Base-by-base conservation (phyloP, 2,329 filamentous ascomycete species). In the Xylariales sp. region DNA sequence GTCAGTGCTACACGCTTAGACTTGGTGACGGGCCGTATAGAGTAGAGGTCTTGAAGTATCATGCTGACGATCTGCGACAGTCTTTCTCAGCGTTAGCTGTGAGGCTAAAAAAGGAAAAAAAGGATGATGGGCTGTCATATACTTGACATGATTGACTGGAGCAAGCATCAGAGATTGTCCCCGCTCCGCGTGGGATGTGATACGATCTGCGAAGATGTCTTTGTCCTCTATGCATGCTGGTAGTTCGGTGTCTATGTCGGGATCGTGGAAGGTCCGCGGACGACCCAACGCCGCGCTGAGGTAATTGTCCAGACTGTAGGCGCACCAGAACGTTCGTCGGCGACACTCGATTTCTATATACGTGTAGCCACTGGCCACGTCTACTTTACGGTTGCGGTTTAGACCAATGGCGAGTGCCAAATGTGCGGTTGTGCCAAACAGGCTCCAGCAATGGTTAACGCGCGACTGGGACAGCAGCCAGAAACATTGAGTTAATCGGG, bases 301-400 rank as follows among this genome's bases (percentile, higher is more conserved):
- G 43, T 84, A 83, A 35, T 75, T 78, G 50, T 84, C 78, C 4
- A 84, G 58, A 12, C 70, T 75, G 49, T 83, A 84, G 0, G 76
- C 74, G 21, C 74, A 76, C 81, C 80, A 84, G 37, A 85, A 83
- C 0, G 77, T 66, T 1, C 66, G 52, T 16, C 60, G 56, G 2
- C 65, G 57, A 35, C 61, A 65, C 39, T 69, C 62, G 0, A 56
- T 38, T 23, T 66, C 61, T 16, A 66, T 45, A n/a, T 57, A 50
- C 44, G 39, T 7, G 47, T 37, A 28, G 52, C 49, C 14, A 46
- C 33, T 4, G 45, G 43, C 19, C 19, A 14, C 15, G 14, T 35
- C 19, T 13, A 24, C 13, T n/a, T 18, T 18, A n/a, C 24, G 23
- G 3, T 29, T 15, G 2, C 63, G 45, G 34, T 67, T 57, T 13